These are phyloP conservation scores for Eucalyptus paniculata DNA, from an alignment of 345 rosid species.

Conservation along the genomic window DNA sequence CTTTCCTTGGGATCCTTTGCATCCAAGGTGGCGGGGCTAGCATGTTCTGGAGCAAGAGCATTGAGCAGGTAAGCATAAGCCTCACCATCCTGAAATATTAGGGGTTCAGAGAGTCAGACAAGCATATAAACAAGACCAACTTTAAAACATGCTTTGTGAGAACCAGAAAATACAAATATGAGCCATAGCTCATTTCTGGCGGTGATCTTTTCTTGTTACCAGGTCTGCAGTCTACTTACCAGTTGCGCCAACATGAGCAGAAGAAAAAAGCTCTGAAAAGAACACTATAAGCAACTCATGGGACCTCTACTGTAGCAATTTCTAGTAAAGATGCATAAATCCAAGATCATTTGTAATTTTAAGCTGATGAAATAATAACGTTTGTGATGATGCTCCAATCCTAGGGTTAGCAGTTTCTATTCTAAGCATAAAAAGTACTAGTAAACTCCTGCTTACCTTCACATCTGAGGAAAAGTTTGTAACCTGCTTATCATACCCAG, in stretches of 20 bases:
- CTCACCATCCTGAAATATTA: slow-evolving; percentile 75
- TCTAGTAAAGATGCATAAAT: neutral
- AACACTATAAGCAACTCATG: neutral
- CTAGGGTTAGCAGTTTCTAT: neutral
- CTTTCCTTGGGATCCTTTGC: slow-evolving; percentile 57
- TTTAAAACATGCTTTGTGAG: neutral
- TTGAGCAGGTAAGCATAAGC: slow-evolving; percentile 91
- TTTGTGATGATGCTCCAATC: neutral
- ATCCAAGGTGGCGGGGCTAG: slow-evolving; percentile 35
- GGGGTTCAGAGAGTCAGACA: neutral
- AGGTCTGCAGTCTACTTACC: neutral
- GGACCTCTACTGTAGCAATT: neutral
- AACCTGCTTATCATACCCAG: slow-evolving; percentile 78
- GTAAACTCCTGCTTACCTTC: slow-evolving; percentile 42
- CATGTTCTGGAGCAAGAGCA: slow-evolving; percentile 88
- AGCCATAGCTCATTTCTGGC: neutral
- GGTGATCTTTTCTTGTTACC: neutral
- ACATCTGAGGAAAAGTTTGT: slow-evolving; percentile 93
- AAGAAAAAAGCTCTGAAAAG: neutral
- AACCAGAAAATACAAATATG: neutral
- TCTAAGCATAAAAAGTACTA: neutral
- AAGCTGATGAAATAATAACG: neutral
- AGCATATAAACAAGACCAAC: neutral
- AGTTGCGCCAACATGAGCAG: neutral
- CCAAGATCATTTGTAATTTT: neutral